These are phyloP conservation scores for Saitozyma sp. DNA, from an alignment of 768 basidiomycete species.

Conservation along the genomic window DNA sequence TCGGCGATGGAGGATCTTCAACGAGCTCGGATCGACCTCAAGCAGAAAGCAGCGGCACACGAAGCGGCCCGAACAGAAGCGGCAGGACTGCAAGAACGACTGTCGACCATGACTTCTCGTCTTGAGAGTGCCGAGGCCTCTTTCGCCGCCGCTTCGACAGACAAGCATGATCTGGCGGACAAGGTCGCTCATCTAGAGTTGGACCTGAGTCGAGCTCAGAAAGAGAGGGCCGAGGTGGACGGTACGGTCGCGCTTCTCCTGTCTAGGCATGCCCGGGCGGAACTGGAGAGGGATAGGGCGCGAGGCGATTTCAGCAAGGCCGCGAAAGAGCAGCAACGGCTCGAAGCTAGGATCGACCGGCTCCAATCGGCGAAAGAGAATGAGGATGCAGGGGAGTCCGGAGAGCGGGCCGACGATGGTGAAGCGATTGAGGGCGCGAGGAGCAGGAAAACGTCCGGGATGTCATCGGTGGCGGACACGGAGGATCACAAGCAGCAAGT, in stretches of 20 bases:
- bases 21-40: constrained; percentile 20
- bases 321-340: not conserved
- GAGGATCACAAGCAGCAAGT: not conserved
- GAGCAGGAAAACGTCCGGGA: not conserved
- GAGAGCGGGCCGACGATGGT: not conserved
- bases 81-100: too few species aligned
- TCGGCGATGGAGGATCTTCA: constrained; percentile 28
- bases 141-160: constrained; percentile 15
- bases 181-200: constrained; percentile 2
- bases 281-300: too few species aligned
- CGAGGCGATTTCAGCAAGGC: too few species aligned
- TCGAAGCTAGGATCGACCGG: not conserved
- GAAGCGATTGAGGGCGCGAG: not conserved
- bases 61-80: too few species aligned
- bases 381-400: not conserved
- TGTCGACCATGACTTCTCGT: not conserved
- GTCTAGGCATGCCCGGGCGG: too few species aligned
- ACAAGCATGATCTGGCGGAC: constrained; percentile 18
- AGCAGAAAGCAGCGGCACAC: not conserved
- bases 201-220: constrained; percentile 1
- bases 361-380: not conserved
- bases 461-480: not conserved
- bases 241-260: not conserved
- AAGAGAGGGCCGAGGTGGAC: constrained; percentile 9
- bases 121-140: constrained; percentile 7